These are phyloP conservation scores for Ogataea haglerorum DNA, from an alignment of 805 yeast species.

Conservation along the genomic window DNA sequence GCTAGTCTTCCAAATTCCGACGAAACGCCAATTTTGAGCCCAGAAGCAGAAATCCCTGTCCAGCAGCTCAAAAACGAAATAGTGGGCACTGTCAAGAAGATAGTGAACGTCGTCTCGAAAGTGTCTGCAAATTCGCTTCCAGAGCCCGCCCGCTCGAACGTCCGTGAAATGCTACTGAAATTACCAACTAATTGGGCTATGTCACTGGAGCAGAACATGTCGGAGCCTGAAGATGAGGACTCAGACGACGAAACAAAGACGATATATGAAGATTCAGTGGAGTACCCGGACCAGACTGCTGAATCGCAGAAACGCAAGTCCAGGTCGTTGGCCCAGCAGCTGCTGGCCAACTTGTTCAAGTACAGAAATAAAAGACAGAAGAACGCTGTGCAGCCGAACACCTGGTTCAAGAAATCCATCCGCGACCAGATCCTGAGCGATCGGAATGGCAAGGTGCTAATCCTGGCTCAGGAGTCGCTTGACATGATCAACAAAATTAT, in stretches of 20 bases:
- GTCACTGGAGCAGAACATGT: conserved; percentile 27
- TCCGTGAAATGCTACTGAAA: conserved; percentile 70
- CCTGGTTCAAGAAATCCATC: conserved; percentile 29
- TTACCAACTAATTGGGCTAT: conserved; percentile 73
- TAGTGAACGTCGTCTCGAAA: conserved; percentile 79
- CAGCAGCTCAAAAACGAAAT: conserved; percentile 72
- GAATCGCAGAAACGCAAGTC: conserved; percentile 8
- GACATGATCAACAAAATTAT: conserved; percentile 84
- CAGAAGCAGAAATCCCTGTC: conserved; percentile 23
- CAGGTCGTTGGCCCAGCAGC: conserved; percentile 25
- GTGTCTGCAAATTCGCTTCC: conserved; percentile 75
- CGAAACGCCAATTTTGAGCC: conserved; percentile 2
- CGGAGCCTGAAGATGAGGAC: conserved; percentile 13
- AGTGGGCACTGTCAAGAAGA: conserved; percentile 83
- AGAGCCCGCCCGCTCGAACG: conserved; percentile 75
- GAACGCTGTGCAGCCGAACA: conserved; percentile 3
- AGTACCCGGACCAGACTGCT: conserved; percentile 11
- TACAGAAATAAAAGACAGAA: conserved; percentile 16
- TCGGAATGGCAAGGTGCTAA: conserved; percentile 68
- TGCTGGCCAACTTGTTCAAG: conserved; percentile 28
- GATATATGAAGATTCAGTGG: conserved; percentile 20
- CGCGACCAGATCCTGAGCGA: conserved; percentile 32
- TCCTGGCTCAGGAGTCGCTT: conserved; percentile 84
- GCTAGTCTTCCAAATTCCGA: conserved; percentile 13
- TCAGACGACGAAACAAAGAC: conserved; percentile 23